A percentile compares a stretch with the other conserved stretches of the same genome.
These are phyloP conservation scores for Globisporangium heterothallicum DNA, from an alignment of 352 stramenopile species.

Conservation along the genomic window DNA sequence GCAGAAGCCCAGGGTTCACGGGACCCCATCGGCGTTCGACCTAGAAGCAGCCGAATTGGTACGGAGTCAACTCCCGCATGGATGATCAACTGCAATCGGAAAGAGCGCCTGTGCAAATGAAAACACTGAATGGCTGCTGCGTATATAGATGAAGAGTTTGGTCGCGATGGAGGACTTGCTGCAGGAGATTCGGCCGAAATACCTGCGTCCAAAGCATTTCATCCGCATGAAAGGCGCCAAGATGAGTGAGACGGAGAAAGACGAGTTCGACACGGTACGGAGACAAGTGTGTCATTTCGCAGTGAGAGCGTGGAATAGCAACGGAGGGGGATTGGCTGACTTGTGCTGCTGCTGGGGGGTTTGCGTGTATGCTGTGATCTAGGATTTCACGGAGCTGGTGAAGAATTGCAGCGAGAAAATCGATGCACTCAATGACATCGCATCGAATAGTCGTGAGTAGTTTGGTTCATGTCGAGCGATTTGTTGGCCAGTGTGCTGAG, in stretches of 20 bases:
- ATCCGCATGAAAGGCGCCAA: conserved; percentile 48
- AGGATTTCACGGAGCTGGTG: conserved; percentile 73
- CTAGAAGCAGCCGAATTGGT: conserved; percentile 11
- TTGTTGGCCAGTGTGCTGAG: not conserved
- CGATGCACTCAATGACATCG: conserved; percentile 41
- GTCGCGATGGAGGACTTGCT: conserved; percentile 54
- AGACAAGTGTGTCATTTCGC: no score
- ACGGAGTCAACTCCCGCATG: not conserved
- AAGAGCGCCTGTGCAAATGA: not conserved
- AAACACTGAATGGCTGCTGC: not conserved
- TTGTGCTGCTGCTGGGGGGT: no score
- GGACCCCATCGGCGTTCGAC: conserved; percentile 2
- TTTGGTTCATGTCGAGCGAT: no score
- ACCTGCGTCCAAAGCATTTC: conserved; percentile 53
- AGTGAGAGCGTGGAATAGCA: no score
- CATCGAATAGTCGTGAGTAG: conserved; percentile 16
- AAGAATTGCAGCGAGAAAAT: conserved; percentile 61
- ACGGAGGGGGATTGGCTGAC: no score
- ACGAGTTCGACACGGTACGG: conserved; percentile 65
- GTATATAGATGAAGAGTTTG: conserved; percentile 35
- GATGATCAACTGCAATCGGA: not conserved
- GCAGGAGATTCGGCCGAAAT: conserved; percentile 37
- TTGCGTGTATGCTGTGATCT: no score
- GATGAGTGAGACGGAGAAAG: conserved; percentile 73
- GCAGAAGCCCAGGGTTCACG: not conserved